Evolutionary conservation across 2,329 filamentous ascomycete genomes (phyloP), one percentile per base, ranked within the genome.

Genomic region (Xylaria sp.): DNA sequence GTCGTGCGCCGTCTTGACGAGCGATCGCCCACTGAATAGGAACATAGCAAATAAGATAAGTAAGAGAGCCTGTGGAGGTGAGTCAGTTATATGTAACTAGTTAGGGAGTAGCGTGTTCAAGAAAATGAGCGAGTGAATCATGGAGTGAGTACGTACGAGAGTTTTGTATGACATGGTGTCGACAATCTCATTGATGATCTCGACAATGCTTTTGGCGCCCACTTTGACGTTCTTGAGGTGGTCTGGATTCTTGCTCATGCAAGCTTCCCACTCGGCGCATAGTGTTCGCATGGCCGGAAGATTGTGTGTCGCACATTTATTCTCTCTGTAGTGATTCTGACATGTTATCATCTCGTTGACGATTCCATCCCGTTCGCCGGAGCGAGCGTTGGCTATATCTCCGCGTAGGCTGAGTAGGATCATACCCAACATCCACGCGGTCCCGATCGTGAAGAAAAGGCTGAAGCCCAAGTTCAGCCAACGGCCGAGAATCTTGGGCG

Each of bases 151-250:
- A 75, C 82, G 67, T 76, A 86, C 84, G 78, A 84, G 84, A 9
- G 84, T 83, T 77, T 97, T 97, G 77, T 92, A 90, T 67, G 90
- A 92, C 76, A 98, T 94, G 5, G 92, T 89, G 70, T 96, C 92
- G 4, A 96, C 89, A 75, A 98, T 97, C 71, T 90, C 90, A 75
- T 98, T 97, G 77, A 98, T 89, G 42, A 99, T 96, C 73, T 92
- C 88, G 0, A 94, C 94, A 73, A 97, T 91, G 25, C 94, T 95
- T 72, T 92, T 90, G 4, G 92, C 94, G 17, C 90, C 92, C 40
- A 97, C 87, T 71, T 89, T 90, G 43, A 94, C 90, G 38, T 89
- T 84, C 68, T 92, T 93, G 59, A 97, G 87, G 59, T 87, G 87
- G 46, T 88, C 83, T 0, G 93, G 89, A 72, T 97, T 92, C 67